Conservation (phyloP, 345 rosid genomes). For the Raphanus sativus region DNA sequence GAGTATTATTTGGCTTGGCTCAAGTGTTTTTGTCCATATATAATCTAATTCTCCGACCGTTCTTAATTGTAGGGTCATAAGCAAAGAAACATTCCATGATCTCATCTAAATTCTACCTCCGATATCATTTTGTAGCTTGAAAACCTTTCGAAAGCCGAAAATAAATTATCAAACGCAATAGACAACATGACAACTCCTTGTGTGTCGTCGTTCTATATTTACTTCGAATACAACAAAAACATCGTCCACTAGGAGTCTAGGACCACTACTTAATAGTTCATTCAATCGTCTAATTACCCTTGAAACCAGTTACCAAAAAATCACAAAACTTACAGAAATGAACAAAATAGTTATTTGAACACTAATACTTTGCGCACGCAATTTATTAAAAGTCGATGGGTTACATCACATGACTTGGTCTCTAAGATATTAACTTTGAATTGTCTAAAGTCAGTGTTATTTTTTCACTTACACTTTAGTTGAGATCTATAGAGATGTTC, state of each 20-base stretch:
- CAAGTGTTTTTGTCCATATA: not conserved
- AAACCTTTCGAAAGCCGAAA: not conserved
- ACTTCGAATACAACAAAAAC: not conserved
- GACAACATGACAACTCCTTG: not conserved
- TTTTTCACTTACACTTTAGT: slow-evolving; percentile 10
- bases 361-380: slow-evolving; percentile 1
- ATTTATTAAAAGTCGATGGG: slow-evolving; percentile 25
- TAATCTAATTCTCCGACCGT: not conserved
- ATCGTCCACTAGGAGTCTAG: not conserved
- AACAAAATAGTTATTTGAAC: slow-evolving; percentile 14
- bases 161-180: not conserved
- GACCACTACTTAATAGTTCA: slow-evolving; percentile 3
- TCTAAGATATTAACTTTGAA: slow-evolving; percentile 23
- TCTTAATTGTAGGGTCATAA: not conserved
- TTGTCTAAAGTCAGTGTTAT: slow-evolving; percentile 10
- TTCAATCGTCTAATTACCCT: slow-evolving; percentile 16
- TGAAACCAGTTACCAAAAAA: slow-evolving; percentile 2
- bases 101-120: not conserved
- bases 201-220: not conserved
- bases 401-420: slow-evolving; percentile 31
- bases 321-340: not conserved
- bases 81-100: not conserved
- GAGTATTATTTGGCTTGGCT: not conserved
- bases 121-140: not conserved
- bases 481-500: slow-evolving; percentile 29